A percentile compares a stretch with the other conserved stretches of the same genome.
Evolutionary conservation across 1,284 basidiomycete species (phyloP).

Genomic region (Ganoderma sp.): DNA sequence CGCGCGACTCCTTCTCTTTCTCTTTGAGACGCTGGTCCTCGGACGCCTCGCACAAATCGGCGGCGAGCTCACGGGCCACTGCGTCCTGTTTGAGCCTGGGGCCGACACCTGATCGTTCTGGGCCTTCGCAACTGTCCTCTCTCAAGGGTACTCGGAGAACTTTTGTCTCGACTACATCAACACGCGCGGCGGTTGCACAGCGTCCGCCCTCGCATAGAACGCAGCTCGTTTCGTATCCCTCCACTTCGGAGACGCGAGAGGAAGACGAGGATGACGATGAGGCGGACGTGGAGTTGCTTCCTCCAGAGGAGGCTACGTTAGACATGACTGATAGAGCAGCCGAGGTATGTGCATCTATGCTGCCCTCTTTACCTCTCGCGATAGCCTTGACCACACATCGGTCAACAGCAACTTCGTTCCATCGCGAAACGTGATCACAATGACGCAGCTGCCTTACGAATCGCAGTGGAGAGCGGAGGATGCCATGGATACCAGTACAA

Average conservation of each 20-base stretch:
- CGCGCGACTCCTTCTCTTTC: background rate
- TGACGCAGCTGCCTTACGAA: constrained; percentile 69
- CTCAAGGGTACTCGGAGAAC: constrained; percentile 19
- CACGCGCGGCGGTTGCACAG: constrained; percentile 33
- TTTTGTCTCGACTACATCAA: constrained; percentile 28
- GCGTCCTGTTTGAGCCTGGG: background rate
- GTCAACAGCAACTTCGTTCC: constrained; percentile 66
- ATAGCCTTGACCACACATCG: background rate
- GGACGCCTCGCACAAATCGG: background rate
- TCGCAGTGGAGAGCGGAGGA: constrained; percentile 90
- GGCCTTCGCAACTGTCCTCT: background rate
- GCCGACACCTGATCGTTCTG: background rate
- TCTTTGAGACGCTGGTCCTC: constrained; percentile 1
- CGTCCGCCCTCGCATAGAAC: constrained; percentile 33
- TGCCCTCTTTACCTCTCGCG: background rate
- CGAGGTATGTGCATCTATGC: constrained; percentile 51
- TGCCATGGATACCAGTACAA: constrained; percentile 96
- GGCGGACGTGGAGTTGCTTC: constrained; percentile 38
- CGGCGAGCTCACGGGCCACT: background rate
- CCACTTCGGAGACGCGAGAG: constrained; percentile 26
- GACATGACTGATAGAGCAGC: constrained; percentile 74
- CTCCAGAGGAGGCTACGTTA: constrained; percentile 45
- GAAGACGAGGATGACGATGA: constrained; percentile 38
- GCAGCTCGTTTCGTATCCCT: constrained; percentile 36
- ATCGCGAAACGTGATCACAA: constrained; percentile 67